A percentile compares a stretch with the other conserved stretches of the same genome.
Evolutionary conservation across 176 grass and related monocot genomes (phyloP).

Genomic region (Coix lacrymajobi): DNA sequence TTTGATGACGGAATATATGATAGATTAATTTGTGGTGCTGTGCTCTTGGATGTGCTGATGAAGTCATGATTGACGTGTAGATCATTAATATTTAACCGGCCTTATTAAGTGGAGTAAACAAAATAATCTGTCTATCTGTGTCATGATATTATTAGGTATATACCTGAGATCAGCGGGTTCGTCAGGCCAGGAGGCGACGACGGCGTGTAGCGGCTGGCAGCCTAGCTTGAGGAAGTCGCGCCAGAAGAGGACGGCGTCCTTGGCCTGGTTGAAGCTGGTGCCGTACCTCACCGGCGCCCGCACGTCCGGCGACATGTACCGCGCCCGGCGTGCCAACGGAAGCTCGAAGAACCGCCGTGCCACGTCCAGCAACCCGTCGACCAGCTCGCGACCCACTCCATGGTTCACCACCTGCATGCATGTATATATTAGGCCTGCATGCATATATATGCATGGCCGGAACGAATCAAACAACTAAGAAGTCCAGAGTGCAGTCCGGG

Average conservation of each 20-base stretch:
- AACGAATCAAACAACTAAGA: too few species aligned
- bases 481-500: too few species aligned
- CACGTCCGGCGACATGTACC: constrained; percentile 74
- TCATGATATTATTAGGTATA: background rate
- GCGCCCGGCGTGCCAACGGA: constrained; percentile 29
- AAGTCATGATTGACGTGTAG: too few species aligned
- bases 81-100: too few species aligned
- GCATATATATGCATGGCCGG: too few species aligned
- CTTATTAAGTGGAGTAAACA: too few species aligned
- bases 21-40: too few species aligned
- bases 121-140: too few species aligned
- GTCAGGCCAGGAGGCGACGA: constrained; percentile 50
- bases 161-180: constrained; percentile 39
- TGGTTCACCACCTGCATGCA: constrained; percentile 65
- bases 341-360: constrained; percentile 73
- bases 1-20: too few species aligned
- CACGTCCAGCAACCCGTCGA: constrained; percentile 39
- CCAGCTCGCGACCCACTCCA: background rate
- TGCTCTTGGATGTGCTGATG: too few species aligned
- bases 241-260: constrained; percentile 78
- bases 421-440: too few species aligned
- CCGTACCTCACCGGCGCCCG: constrained; percentile 58
- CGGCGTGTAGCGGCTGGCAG: constrained; percentile 18
- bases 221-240: constrained; percentile 89
- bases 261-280: constrained; percentile 93